Evolutionary conservation across 306 rosid species (phyloP).

Genomic region (Fragaria vesca): DNA sequence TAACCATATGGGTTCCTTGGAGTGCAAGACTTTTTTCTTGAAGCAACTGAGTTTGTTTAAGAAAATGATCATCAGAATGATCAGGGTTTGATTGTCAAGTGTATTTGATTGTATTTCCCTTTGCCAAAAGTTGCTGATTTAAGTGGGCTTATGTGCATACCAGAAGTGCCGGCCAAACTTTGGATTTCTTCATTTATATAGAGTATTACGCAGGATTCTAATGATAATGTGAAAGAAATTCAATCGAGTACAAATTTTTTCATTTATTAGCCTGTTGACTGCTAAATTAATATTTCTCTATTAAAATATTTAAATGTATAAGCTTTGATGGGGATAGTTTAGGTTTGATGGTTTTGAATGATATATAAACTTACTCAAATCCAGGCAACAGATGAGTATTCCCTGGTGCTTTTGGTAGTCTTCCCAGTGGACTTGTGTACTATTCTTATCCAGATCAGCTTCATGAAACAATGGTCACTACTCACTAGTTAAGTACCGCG

Average conservation of each 20-base stretch:
- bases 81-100: neutral
- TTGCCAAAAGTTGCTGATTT: neutral
- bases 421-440: neutral
- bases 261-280: neutral
- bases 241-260: constrained; percentile 13
- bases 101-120: neutral
- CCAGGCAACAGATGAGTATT: neutral
- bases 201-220: neutral
- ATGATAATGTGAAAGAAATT: constrained; percentile 3
- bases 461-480: neutral
- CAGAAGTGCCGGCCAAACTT: neutral
- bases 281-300: neutral
- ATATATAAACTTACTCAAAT: neutral
- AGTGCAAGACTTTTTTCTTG: constrained; percentile 5
- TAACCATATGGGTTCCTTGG: neutral
- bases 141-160: neutral
- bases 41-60: neutral
- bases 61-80: constrained; percentile 1
- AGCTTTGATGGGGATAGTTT: neutral
- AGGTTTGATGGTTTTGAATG: neutral
- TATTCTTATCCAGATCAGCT: constrained; percentile 16
- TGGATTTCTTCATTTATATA: neutral
- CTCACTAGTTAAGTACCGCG: neutral
- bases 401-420: constrained; percentile 13
- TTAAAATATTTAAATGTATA: neutral